Conservation (phyloP, 192 early-diverging fungal species). For the Allomyces macrogynus region DNA sequence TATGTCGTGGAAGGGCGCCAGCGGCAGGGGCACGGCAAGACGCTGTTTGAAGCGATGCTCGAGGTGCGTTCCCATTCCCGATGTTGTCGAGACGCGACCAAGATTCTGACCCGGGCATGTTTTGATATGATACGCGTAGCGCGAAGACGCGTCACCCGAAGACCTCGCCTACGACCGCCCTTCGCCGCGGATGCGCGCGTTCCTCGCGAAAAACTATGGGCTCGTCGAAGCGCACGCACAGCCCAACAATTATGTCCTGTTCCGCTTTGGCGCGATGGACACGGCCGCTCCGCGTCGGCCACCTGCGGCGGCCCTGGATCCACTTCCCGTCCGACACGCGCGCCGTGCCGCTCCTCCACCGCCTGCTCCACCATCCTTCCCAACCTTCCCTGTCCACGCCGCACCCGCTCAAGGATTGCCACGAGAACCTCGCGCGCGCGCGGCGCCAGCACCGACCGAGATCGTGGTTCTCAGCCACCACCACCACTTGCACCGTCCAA, state of each 20-base stretch:
- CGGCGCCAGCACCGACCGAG: too few species aligned
- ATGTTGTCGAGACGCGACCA: too few species aligned
- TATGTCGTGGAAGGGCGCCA: conserved; percentile 20
- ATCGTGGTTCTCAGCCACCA: too few species aligned
- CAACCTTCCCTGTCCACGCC: neutral
- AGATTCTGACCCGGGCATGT: too few species aligned
- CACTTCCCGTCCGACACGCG: neutral
- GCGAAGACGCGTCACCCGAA: conserved; percentile 12
- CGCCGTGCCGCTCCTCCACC: neutral
- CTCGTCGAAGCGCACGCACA: conserved; percentile 6
- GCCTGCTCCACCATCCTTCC: neutral
- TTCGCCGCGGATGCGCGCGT: conserved; percentile 18
- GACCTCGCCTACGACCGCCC: conserved; percentile 27
- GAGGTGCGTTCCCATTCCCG: too few species aligned
- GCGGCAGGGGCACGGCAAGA: conserved; percentile 19
- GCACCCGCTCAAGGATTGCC: neutral
- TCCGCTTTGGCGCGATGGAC: neutral
- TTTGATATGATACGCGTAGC: too few species aligned
- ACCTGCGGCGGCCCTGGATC: too few species aligned
- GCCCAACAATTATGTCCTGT: neutral
- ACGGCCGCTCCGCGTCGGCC: neutral
- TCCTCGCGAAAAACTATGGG: conserved; percentile 19
- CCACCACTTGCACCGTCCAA: too few species aligned
- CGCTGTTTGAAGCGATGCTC: conserved; percentile 28
- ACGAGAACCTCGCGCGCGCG: too few species aligned